Conservation (phyloP, 352 stramenopile species). For the Phytophthora pisi region DNA sequence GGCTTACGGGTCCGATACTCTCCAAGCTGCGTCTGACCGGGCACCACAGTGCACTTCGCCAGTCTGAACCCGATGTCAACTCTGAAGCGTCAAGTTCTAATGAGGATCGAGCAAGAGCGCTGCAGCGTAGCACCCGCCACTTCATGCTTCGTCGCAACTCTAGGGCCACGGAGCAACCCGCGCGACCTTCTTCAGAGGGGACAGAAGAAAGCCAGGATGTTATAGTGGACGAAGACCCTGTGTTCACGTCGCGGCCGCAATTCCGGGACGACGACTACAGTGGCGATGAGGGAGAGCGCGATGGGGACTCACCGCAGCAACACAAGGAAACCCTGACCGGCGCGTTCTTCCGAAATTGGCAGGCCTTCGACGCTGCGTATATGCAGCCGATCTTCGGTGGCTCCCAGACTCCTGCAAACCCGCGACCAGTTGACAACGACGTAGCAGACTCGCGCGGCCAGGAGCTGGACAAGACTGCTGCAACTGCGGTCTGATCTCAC, state of each 20-base stretch:
- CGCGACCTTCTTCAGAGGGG: slow-evolving; percentile 6
- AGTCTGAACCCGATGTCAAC: slow-evolving; percentile 42
- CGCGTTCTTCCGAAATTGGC: slow-evolving; percentile 77
- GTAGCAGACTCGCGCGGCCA: slow-evolving; percentile 11
- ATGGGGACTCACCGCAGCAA: slow-evolving; percentile 22
- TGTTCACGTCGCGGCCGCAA: slow-evolving; percentile 76
- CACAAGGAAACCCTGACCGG: slow-evolving; percentile 48
- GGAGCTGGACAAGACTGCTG: slow-evolving; percentile 39
- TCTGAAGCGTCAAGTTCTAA: slow-evolving; percentile 30
- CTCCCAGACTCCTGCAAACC: slow-evolving; percentile 21
- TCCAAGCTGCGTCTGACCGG: slow-evolving; percentile 50
- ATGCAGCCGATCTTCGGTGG: slow-evolving; percentile 86
- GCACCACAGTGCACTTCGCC: slow-evolving; percentile 40
- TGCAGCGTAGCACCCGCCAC: slow-evolving; percentile 63
- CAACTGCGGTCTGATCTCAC: slow-evolving; percentile 42
- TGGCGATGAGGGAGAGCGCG: slow-evolving; percentile 47
- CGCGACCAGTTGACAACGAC: slow-evolving; percentile 11
- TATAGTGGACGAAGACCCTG: slow-evolving; percentile 29
- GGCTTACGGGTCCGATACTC: slow-evolving; percentile 74
- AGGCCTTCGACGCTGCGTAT: slow-evolving; percentile 70
- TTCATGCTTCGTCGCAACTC: slow-evolving; percentile 59
- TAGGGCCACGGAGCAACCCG: slow-evolving; percentile 27
- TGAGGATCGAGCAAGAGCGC: slow-evolving; percentile 22
- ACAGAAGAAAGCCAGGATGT: slow-evolving; percentile 21
- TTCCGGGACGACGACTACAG: slow-evolving; percentile 64